A percentile compares a stretch with the other conserved stretches of the same genome.
phyloP scores from a whole-genome alignment of 176 grass and related monocot species.

The Triticum timopheevii region DNA sequence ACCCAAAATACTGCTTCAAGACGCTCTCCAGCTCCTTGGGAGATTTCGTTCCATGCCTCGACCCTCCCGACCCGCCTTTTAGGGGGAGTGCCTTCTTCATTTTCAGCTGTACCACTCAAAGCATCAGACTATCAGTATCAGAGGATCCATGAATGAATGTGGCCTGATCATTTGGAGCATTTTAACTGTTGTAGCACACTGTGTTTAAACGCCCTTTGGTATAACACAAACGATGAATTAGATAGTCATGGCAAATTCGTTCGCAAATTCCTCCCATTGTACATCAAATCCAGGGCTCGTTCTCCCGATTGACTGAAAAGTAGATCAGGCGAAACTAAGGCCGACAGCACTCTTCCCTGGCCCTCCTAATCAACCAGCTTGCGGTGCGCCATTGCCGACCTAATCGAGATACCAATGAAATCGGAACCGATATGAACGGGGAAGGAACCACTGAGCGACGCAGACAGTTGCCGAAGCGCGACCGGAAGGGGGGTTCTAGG shows the following conservation, averaged over 20 bases:
- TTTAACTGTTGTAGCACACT: not conserved
- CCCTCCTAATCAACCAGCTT: not conserved
- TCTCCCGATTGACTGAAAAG: not conserved
- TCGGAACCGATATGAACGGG: not conserved
- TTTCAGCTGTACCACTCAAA: slow-evolving; percentile 24
- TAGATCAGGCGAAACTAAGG: not conserved
- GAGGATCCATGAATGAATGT: not conserved
- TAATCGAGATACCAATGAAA: not conserved
- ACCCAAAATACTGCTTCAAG: slow-evolving; percentile 69
- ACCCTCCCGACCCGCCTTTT: slow-evolving; percentile 18
- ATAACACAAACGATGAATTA: not conserved
- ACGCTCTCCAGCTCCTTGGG: slow-evolving; percentile 53
- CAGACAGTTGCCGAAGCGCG: not conserved
- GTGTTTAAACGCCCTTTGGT: not conserved
- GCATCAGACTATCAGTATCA: not conserved
- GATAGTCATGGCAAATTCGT: not conserved
- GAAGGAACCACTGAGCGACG: not conserved
- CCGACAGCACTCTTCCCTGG: not conserved
- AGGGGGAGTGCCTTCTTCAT: slow-evolving; percentile 83
- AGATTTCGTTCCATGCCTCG: slow-evolving; percentile 26
- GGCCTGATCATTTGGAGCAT: not conserved
- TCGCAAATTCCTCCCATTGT: not conserved
- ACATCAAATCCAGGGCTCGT: not conserved
- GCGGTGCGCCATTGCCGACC: not conserved
- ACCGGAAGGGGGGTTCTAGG: not conserved